Conservation (phyloP, 169 alveolate genomes). For the Plasmodium cynomolgi region DNA sequence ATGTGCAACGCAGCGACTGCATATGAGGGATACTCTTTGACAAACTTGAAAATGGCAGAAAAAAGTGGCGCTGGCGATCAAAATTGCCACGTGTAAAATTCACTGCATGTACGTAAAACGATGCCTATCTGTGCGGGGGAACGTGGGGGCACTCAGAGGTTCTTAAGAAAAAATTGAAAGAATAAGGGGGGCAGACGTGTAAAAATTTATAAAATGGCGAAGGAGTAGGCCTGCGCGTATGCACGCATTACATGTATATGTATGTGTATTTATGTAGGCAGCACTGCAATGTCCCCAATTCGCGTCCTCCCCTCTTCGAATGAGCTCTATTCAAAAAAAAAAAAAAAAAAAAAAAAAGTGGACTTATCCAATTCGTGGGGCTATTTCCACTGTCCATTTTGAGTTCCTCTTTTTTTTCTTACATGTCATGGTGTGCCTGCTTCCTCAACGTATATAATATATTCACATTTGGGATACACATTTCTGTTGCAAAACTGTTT, state of each 20-base stretch:
- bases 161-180: neutral
- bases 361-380: neutral
- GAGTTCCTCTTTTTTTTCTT: neutral
- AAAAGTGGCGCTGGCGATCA: neutral
- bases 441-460: neutral
- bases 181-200: neutral
- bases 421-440: neutral
- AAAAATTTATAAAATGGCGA: neutral
- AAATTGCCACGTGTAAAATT: neutral
- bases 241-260: neutral
- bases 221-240: neutral
- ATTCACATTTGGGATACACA: neutral
- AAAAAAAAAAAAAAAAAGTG: neutral
- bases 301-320: neutral
- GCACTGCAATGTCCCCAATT: neutral
- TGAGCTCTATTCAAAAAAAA: neutral
- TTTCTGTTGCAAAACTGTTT: neutral
- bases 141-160: neutral
- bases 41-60: constrained; percentile 24
- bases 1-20: neutral
- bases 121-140: neutral
- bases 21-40: constrained; percentile 16
- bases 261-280: neutral
- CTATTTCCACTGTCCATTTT: neutral
- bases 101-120: neutral